Conservation (phyloP, 2,329 filamentous ascomycete species). For the Stenocarpella maydis region DNA sequence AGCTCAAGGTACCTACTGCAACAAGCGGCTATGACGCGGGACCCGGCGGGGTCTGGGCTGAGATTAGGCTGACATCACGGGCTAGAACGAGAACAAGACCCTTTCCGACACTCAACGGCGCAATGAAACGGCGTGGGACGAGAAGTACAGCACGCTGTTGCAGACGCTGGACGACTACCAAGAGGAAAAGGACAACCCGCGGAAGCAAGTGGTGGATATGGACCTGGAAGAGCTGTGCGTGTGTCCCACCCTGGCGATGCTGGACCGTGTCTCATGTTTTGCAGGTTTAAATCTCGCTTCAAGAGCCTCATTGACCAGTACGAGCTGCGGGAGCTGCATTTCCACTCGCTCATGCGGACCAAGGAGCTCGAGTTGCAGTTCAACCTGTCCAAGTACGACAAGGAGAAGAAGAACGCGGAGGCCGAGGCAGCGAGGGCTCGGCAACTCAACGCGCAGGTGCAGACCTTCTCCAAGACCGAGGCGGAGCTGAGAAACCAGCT, state of each 20-base stretch:
- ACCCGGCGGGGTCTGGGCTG: too few species aligned
- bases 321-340: slow-evolving; percentile 93
- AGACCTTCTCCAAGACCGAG: slow-evolving; percentile 95
- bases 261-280: slow-evolving; percentile 39
- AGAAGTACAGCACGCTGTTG: slow-evolving; percentile 81
- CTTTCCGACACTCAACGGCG: slow-evolving; percentile 86
- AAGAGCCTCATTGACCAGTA: slow-evolving; percentile 98
- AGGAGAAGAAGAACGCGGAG: slow-evolving; percentile 89
- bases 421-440: slow-evolving; percentile 80
- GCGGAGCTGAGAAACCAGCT: slow-evolving; percentile 92
- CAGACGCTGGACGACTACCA: slow-evolving; percentile 89
- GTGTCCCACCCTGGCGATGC: slow-evolving; percentile 34
- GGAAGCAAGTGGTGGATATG: slow-evolving; percentile 82
- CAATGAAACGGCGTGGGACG: slow-evolving; percentile 83
- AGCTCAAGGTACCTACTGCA: slow-evolving; percentile 81
- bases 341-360: slow-evolving; percentile 87
- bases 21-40: too few species aligned
- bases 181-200: slow-evolving; percentile 83
- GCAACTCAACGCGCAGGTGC: slow-evolving; percentile 88
- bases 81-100: slow-evolving; percentile 88
- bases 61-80: slow-evolving; percentile 3
- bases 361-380: slow-evolving; percentile 97
- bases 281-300: slow-evolving; percentile 83
- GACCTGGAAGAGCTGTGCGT: slow-evolving; percentile 89
- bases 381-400: slow-evolving; percentile 86